Base-by-base conservation (phyloP, 257 asterid species). In the Salvia splendens region DNA sequence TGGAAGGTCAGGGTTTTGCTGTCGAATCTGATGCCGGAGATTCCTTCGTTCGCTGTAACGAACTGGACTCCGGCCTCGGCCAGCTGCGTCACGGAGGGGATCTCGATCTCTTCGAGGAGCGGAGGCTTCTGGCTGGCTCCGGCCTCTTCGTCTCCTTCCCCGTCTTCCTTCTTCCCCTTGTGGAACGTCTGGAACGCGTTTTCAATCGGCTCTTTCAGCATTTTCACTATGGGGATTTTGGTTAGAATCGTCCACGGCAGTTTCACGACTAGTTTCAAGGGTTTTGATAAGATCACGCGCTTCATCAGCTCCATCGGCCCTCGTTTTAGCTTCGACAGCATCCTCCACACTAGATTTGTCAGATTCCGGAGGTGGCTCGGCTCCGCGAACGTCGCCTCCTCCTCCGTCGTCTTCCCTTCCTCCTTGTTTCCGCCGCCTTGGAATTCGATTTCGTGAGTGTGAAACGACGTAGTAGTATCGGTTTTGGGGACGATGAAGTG, bases 191-290 rank as follows among this genome's bases (percentile, higher is more conserved):
- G 36, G 51, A 76, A 10, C 52, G 81, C 38, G 51, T 66, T 48
- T 12, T 71, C 82, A 0, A 82, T n/a, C 0, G 87, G 95, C 12
- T 16, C 67, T 32, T 77, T 83, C 3, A 84, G 1, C 59, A 72
- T 12, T 8, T 47, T 76, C 2, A 80, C 0, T 0, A 76, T 65
- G 0, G 90, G 88, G 33, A 84, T 56, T 10, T 70, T 85, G 1
- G 78, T 46, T 0, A 87, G 35, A n/a, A 75, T 55, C 0, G 73
- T 54, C 85, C 86, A 83, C 0, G 95, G 89, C 17, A 87, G 30
- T 40, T 74, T 78, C 10, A 68, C 56, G 1, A 79, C 0, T 0
- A 81, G 8, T 65, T 61, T 58, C 3, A 87, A 3, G 11, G 86
- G 87, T 53, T 69, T 80, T 0, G 86, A 81, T 12, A 71, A 12